phyloP scores from a whole-genome alignment of 164 flowering plant genomes.

The Litsea cubeba region DNA sequence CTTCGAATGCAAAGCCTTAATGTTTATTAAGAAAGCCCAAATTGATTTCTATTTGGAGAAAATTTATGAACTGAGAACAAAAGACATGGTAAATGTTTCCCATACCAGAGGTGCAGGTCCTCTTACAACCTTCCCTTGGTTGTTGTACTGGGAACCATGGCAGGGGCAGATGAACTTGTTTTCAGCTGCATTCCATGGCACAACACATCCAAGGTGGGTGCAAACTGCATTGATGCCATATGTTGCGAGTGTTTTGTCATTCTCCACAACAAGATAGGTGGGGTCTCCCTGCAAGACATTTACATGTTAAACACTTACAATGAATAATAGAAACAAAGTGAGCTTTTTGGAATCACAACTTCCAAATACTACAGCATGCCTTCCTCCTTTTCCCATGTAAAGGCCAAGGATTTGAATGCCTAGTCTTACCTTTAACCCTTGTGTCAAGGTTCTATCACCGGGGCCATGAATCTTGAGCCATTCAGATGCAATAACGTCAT shows the following conservation, averaged over 20 bases:
- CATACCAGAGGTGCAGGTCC: constrained; percentile 98
- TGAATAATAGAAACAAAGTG: no score
- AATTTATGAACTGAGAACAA: background rate
- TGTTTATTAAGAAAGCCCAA: background rate
- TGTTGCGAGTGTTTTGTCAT: constrained; percentile 71
- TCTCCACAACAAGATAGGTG: constrained; percentile 89
- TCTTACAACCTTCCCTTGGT: constrained; percentile 81
- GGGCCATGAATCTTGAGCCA: constrained; percentile 91
- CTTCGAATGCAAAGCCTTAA: background rate
- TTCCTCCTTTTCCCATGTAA: no score
- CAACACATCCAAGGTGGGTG: constrained; percentile 95
- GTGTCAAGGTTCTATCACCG: constrained; percentile 81
- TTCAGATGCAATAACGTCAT: constrained; percentile 61
- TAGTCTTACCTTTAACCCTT: constrained; percentile 69
- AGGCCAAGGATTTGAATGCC: no score
- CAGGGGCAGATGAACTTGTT: constrained; percentile 91
- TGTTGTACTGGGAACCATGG: constrained; percentile 94
- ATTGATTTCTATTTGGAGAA: no score
- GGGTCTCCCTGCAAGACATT: constrained; percentile 72
- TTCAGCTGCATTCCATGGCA: constrained; percentile 77
- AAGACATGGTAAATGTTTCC: background rate
- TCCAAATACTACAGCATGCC: no score
- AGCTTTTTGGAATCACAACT: no score
- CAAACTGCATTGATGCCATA: constrained; percentile 93
- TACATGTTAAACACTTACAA: no score